Evolutionary conservation across 1,284 basidiomycete species (phyloP).

Genomic region (Wolfiporia cocos): DNA sequence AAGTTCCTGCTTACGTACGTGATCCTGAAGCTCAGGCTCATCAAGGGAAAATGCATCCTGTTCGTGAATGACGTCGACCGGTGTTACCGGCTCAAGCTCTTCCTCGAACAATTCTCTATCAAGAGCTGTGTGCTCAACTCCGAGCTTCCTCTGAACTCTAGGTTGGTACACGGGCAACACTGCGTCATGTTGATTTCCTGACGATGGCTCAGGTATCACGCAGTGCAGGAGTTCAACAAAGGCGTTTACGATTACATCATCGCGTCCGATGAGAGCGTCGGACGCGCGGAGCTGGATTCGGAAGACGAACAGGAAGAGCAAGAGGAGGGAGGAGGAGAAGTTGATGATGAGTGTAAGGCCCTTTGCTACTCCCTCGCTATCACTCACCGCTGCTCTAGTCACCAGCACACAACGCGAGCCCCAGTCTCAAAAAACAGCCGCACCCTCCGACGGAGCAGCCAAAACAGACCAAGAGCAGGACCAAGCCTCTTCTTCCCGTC

Average conservation of each 20-base stretch:
- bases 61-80: constrained; percentile 98
- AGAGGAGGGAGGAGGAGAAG: constrained; percentile 30
- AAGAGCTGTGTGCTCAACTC: constrained; percentile 96
- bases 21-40: constrained; percentile 89
- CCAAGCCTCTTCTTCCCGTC: constrained; percentile 11
- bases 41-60: constrained; percentile 94
- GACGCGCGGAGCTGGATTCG: constrained; percentile 46
- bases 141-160: constrained; percentile 91
- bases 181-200: not conserved
- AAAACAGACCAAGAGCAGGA: constrained; percentile 12
- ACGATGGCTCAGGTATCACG: constrained; percentile 81
- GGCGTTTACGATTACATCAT: constrained; percentile 99
- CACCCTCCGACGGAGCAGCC: too few species aligned
- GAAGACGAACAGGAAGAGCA: constrained; percentile 33
- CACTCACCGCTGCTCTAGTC: constrained; percentile 40
- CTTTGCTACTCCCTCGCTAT: too few species aligned
- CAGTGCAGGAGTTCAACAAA: constrained; percentile 98
- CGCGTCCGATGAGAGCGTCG: constrained; percentile 86
- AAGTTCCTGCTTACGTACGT: constrained; percentile 95
- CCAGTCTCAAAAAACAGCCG: constrained; percentile 11
- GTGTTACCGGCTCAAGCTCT: constrained; percentile 91
- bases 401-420: constrained; percentile 49
- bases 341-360: constrained; percentile 40
- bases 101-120: constrained; percentile 97
- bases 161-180: constrained; percentile 35